A percentile compares a stretch with the other conserved stretches of the same genome.
These are phyloP conservation scores for Termitomyces heimii DNA, from an alignment of 768 basidiomycete species.

Conservation along the genomic window DNA sequence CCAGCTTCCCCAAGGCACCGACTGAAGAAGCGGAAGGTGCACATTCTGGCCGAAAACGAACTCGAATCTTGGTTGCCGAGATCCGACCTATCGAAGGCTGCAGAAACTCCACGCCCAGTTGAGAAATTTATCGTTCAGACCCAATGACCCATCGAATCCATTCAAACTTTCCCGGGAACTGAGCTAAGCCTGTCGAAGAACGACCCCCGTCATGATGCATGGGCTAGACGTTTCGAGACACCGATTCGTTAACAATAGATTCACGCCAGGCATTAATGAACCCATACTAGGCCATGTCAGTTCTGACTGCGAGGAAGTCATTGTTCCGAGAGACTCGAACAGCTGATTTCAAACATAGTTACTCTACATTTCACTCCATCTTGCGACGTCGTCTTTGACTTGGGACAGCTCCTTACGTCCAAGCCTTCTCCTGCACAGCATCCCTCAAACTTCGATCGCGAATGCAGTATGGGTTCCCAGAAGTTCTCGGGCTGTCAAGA, in stretches of 20 bases:
- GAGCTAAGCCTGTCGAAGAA: slow-evolving; percentile 3
- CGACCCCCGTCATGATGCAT: neutral
- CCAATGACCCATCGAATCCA: neutral
- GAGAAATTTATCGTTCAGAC: neutral
- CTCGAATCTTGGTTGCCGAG: slow-evolving; percentile 5
- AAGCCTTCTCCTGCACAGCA: slow-evolving; percentile 17
- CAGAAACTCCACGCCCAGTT: neutral
- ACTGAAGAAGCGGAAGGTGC: slow-evolving; percentile 7
- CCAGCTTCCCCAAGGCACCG: slow-evolving; percentile 10
- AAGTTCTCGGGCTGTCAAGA: slow-evolving; percentile 12
- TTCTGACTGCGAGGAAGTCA: neutral
- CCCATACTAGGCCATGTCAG: slow-evolving; percentile 7
- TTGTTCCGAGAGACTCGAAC: neutral
- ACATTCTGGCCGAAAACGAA: slow-evolving; percentile 7
- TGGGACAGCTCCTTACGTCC: neutral
- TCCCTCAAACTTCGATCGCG: slow-evolving; percentile 12
- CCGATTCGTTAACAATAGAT: slow-evolving; percentile 3
- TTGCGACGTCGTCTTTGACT: neutral
- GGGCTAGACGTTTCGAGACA: neutral
- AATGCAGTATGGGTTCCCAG: slow-evolving; percentile 1
- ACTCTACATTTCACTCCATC: neutral
- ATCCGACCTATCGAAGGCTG: neutral
- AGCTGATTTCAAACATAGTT: slow-evolving; percentile 1
- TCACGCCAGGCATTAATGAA: slow-evolving; percentile 1
- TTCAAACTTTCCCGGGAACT: neutral